phyloP scores from a whole-genome alignment of 2,329 filamentous ascomycete species.

The Waltergamsia citrina region DNA sequence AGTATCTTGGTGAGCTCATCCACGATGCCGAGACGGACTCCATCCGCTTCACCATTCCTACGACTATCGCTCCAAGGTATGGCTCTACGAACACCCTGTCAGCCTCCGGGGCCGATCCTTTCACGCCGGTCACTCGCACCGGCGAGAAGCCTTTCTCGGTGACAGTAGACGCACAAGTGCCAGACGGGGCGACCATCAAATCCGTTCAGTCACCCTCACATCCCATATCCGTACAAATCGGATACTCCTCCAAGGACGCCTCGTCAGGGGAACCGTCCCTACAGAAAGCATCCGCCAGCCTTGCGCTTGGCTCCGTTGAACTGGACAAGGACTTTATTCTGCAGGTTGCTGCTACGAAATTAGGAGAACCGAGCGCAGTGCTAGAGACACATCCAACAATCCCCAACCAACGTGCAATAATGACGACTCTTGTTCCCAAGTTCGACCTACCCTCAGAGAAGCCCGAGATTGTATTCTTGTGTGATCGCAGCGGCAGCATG shows the following conservation, averaged over 20 bases:
- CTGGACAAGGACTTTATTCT: constrained; percentile 60
- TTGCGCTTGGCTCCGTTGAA: constrained; percentile 40
- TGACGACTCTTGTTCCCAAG: constrained; percentile 62
- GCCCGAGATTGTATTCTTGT: constrained; percentile 62
- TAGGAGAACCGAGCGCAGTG: constrained; percentile 51
- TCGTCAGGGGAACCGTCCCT: constrained; percentile 37
- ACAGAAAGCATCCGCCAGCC: constrained; percentile 51
- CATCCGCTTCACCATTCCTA: constrained; percentile 60
- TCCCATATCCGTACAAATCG: constrained; percentile 55
- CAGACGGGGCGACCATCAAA: constrained; percentile 44
- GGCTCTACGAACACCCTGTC: constrained; percentile 20
- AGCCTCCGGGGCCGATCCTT: constrained; percentile 1
- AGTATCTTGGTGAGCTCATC: constrained; percentile 62
- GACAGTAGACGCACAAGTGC: constrained; percentile 32
- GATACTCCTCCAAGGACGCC: constrained; percentile 32
- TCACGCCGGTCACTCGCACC: neutral
- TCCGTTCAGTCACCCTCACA: constrained; percentile 59
- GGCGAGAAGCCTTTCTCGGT: constrained; percentile 14
- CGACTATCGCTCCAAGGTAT: constrained; percentile 57
- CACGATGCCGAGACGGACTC: constrained; percentile 61
- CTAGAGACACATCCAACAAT: constrained; percentile 57
- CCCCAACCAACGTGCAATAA: constrained; percentile 53
- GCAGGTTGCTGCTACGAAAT: constrained; percentile 50
- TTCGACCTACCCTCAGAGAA: constrained; percentile 48
- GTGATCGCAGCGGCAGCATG: constrained; percentile 65